Percentiles rank a stretch among this genome's conserved stretches.
phyloP scores from a whole-genome alignment of 108 stramenopile genomes.

The Aurantiochytrium sp. region DNA sequence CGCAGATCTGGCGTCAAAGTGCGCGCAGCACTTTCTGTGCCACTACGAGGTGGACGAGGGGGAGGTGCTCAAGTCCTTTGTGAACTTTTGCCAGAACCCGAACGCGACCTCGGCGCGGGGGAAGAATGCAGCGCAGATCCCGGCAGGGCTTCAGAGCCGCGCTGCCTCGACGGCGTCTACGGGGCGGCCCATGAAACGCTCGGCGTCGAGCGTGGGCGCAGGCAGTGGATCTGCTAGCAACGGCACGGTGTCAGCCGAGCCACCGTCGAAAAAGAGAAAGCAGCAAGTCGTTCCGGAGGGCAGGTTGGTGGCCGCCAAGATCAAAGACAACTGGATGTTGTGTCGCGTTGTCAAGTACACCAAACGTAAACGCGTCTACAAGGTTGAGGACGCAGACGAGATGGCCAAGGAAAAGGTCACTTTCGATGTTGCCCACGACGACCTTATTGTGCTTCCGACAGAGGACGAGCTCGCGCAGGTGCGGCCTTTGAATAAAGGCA shows the following conservation, averaged over 20 bases:
- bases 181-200: neutral
- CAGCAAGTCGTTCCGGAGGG: neutral
- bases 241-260: neutral
- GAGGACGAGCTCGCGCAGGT: neutral
- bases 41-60: slow-evolving; percentile 6
- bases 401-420: neutral
- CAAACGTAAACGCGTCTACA: neutral
- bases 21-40: neutral
- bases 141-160: neutral
- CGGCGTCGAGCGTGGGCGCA: neutral
- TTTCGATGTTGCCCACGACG: neutral
- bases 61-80: neutral
- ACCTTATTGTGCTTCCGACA: neutral
- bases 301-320: slow-evolving; percentile 12
- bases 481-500: neutral
- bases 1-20: neutral
- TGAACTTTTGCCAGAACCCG: neutral
- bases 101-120: neutral
- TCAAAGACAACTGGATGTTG: slow-evolving; percentile 5
- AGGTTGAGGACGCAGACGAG: slow-evolving; percentile 5
- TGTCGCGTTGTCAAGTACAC: neutral
- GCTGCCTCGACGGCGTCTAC: neutral
- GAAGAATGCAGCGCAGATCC: neutral
- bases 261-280: neutral
- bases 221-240: too few relatives aligned